phyloP scores from a whole-genome alignment of 495 filamentous ascomycete genomes.

The Trichocladium uniseriatum region DNA sequence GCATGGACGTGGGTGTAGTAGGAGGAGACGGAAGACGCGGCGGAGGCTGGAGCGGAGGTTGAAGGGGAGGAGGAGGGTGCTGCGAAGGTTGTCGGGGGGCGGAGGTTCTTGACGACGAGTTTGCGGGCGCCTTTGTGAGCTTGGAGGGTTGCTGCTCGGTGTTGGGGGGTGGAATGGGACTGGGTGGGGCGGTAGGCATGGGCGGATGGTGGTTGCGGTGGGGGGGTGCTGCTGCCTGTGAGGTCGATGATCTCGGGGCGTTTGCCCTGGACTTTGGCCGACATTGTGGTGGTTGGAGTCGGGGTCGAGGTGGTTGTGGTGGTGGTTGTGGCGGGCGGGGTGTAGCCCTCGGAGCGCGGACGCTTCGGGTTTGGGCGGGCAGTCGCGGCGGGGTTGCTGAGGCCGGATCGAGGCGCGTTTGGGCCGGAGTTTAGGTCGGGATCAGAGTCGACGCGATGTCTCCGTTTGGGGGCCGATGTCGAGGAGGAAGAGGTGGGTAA shows the following conservation, averaged over 20 bases:
- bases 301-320: background rate
- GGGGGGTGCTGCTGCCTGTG: constrained; percentile 15
- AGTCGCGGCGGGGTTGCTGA: background rate
- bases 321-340: constrained; percentile 3
- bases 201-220: background rate
- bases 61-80: constrained; percentile 8
- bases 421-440: background rate
- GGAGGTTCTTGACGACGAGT: constrained; percentile 80
- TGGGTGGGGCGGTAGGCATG: constrained; percentile 8
- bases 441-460: constrained; percentile 10
- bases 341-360: constrained; percentile 21
- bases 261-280: constrained; percentile 31
- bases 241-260: constrained; percentile 34
- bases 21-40: constrained; percentile 27
- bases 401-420: background rate
- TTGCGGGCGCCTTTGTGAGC: constrained; percentile 62
- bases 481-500: background rate
- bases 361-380: constrained; percentile 21
- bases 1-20: constrained; percentile 66
- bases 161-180: no score
- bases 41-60: constrained; percentile 35
- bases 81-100: constrained; percentile 48
- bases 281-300: constrained; percentile 17
- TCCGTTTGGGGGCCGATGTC: background rate
- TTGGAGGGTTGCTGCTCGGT: constrained; percentile 31